Evolutionary conservation across 2,329 filamentous ascomycete genomes (phyloP), one percentile per base, ranked within the genome.

Genomic region (Phialocephala subalpina): DNA sequence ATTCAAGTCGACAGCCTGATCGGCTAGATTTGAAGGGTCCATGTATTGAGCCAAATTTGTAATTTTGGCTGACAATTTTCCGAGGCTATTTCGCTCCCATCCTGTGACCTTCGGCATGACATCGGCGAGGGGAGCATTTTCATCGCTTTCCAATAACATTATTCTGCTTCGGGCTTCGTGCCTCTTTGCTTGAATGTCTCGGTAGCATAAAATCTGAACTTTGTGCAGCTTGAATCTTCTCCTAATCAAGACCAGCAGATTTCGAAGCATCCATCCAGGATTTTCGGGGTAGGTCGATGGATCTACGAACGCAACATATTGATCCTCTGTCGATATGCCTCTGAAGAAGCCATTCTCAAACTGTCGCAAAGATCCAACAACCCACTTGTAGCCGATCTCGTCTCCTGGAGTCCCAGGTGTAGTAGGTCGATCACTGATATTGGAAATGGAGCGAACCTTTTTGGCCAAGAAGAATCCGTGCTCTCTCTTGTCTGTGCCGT

Each of bases 401-500:
- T 86, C 81, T 11, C 80, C 79, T 1, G 82, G 79, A 1, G 83
- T 83, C 29, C 85, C 83, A 0, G 85, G 81, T n/a, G 82, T 82
- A n/a, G 83, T 81, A 58, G 79, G 75, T 45, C 63, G 66, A 22
- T 68, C 67, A 25, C 76, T 70, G 3, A 42, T 73, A 1, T 74
- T 77, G 0, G 47, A 76, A 64, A 60, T 73, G 49, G 60, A 71
- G 1, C 82, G 83, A 29, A 90, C 81, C 73, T 90, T 92, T 80
- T 97, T 97, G 8, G 90, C 94, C n/a, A 99, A 82, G 78, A 99
- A 99, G 80, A 98, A 99, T 11, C 96, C 96, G 77, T 95, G 90
- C 78, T 99, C 93, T 58, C 93, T 87, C 40, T 87, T 84, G 78
- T 98, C 94, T 18, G 92, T 89, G 36, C 86, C 85, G 74, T 95